Evolutionary conservation across 2,329 filamentous ascomycete genomes (phyloP), one percentile per base, ranked within the genome.

Genomic region (Periconia sp.): DNA sequence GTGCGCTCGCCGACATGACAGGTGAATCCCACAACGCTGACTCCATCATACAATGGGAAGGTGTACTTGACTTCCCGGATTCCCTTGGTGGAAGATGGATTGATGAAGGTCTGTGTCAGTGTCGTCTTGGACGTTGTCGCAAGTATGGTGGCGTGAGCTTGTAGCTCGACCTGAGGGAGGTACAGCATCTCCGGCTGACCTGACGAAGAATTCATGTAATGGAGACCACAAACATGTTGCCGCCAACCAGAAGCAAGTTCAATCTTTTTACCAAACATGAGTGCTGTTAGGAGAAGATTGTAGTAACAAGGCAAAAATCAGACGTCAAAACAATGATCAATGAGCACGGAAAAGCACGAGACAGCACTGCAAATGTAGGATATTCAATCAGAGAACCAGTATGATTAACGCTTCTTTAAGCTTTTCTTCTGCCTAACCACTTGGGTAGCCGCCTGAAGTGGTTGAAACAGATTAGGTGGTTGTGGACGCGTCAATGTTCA

Each of bases 21-120:
- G 4, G 74, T 79, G 51, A 90, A 91, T 3, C 73, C 77, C 6
- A 86, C 84, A 1, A 91, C 82, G 5, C 82, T 85, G 12, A 88
- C 83, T 8, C 87, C 86, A 58, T 89, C 85, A 50, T 86, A 88
- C 0, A 91, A 74, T 0, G 87, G 87, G 49, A 91, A 90, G 0
- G 78, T 78, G 61, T 91, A 91, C 11, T 75, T 73, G 12, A 83
- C 77, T 58, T 88, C 73, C 7, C 73, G 59, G 46, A 85, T 78
- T 3, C 60, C 59, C 8, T 71, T 62, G 2, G 65, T 56, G 1
- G 56, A 36, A 2, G 75, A 74, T 0, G 82, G 77, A 50, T 88
- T 89, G 54, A 75, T 64, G 53, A 87, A 90, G 0, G 73, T 83
- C 63, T 89, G 80, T 2, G 70, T 77, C 6, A 83, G 68, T 2